Evolutionary conservation across 495 filamentous ascomycete species (phyloP).

Genomic region (Tirmania nivea): DNA sequence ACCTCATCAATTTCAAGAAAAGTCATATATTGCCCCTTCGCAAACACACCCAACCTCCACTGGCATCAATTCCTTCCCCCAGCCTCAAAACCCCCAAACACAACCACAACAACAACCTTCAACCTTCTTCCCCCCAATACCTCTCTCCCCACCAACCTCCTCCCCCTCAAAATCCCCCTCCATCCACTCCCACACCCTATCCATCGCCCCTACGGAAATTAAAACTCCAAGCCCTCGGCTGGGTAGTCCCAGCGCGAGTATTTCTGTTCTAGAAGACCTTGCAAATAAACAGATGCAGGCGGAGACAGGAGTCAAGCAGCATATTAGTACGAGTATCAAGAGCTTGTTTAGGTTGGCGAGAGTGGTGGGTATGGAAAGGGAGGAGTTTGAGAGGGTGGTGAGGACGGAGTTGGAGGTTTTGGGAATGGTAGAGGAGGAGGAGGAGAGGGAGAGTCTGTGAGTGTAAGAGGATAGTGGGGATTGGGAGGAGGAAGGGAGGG

Average conservation of each 20-base stretch:
- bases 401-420: slow-evolving; percentile 60
- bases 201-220: slow-evolving; percentile 8
- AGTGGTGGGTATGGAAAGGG: slow-evolving; percentile 55
- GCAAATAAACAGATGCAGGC: slow-evolving; percentile 42
- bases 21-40: no score
- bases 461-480: background rate
- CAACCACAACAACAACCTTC: background rate
- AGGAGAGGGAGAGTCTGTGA: slow-evolving; percentile 5
- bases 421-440: slow-evolving; percentile 50
- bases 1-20: slow-evolving; percentile 20
- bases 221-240: slow-evolving; percentile 28
- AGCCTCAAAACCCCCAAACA: slow-evolving; percentile 2
- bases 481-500: background rate
- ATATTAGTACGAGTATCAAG: slow-evolving; percentile 71
- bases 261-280: slow-evolving; percentile 43
- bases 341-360: slow-evolving; percentile 66
- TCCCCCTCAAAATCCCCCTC: slow-evolving; percentile 10
- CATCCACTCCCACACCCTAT: slow-evolving; percentile 14
- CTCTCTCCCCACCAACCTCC: slow-evolving; percentile 1
- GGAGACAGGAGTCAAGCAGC: slow-evolving; percentile 69
- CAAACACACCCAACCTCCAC: background rate
- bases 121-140: background rate
- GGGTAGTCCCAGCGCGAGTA: slow-evolving; percentile 33
- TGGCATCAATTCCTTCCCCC: slow-evolving; percentile 4
- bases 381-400: slow-evolving; percentile 66